A percentile compares a stretch with the other conserved stretches of the same genome.
Conservation (phyloP, 257 asterid genomes). For the Primulina eburnea region DNA sequence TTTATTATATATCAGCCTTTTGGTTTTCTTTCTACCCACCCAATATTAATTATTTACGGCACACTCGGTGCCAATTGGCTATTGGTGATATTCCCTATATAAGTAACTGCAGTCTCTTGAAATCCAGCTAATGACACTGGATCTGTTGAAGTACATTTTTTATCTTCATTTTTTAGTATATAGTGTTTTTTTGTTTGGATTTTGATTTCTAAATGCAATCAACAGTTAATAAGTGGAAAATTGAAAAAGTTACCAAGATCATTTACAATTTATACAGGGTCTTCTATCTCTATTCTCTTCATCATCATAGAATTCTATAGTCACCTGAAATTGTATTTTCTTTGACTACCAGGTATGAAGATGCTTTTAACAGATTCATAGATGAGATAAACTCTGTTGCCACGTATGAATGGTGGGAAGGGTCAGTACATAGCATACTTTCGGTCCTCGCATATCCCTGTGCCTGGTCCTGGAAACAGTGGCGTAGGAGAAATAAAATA, state of each 20-base stretch:
- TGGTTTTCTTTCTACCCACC: slow-evolving; percentile 8
- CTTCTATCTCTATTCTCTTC: slow-evolving; percentile 10
- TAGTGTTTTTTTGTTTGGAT: slow-evolving; percentile 5
- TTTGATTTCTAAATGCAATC: slow-evolving; percentile 7
- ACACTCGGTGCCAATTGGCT: slow-evolving; percentile 15
- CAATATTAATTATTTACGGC: slow-evolving; percentile 9
- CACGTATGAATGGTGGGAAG: slow-evolving; percentile 98
- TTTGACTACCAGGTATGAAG: slow-evolving; percentile 74
- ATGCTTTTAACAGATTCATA: slow-evolving; percentile 91
- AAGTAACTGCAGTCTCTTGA: slow-evolving; percentile 23
- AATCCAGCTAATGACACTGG: slow-evolving; percentile 1
- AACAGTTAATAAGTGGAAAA: neutral
- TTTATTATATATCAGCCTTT: neutral
- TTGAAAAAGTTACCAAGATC: neutral
- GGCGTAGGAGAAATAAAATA: slow-evolving; percentile 92
- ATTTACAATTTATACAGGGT: neutral
- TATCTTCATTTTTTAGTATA: slow-evolving; percentile 6
- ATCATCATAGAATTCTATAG: slow-evolving; percentile 16
- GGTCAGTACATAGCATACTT: slow-evolving; percentile 93
- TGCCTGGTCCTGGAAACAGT: slow-evolving; percentile 98
- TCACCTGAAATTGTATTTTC: slow-evolving; percentile 18
- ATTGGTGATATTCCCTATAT: slow-evolving; percentile 8
- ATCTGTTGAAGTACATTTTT: neutral
- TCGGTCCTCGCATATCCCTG: slow-evolving; percentile 89
- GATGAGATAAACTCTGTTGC: slow-evolving; percentile 92